These are phyloP conservation scores for Neurospora sp. DNA, from an alignment of 495 filamentous ascomycete species.

Conservation along the genomic window DNA sequence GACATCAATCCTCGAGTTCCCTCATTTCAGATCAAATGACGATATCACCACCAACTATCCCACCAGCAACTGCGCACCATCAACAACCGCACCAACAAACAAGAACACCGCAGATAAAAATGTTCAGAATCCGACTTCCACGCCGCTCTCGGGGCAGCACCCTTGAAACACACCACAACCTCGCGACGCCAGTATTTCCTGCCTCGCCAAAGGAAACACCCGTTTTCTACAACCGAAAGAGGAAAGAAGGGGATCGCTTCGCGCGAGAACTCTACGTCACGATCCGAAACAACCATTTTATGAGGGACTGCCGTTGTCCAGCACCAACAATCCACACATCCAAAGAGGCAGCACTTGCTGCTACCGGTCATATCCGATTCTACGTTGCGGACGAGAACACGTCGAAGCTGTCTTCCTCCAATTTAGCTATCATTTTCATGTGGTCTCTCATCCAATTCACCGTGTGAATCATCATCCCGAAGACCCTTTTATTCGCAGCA, in stretches of 20 bases:
- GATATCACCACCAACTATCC: neutral
- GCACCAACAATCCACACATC: too few species aligned
- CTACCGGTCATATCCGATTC: constrained; percentile 18
- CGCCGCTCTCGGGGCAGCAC: neutral
- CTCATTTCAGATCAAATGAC: neutral
- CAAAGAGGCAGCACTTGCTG: neutral
- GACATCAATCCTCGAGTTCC: neutral
- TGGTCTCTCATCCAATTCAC: neutral
- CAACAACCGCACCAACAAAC: neutral
- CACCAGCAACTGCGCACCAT: neutral
- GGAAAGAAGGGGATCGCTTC: constrained; percentile 10
- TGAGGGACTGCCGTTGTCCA: constrained; percentile 14
- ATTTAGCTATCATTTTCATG: neutral
- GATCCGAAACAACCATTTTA: constrained; percentile 18
- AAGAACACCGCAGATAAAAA: neutral
- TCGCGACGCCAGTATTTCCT: too few species aligned
- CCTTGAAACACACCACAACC: too few species aligned
- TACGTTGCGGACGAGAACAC: constrained; percentile 3
- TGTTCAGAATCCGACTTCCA: neutral
- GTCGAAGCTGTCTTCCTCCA: constrained; percentile 1
- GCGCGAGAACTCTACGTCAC: constrained; percentile 15
- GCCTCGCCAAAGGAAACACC: too few species aligned
- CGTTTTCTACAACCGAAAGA: too few species aligned
- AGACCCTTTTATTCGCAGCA: neutral
- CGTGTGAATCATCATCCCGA: neutral